Evolutionary conservation across 441 rosid genomes (phyloP).

Genomic region (Syzygium malaccense): DNA sequence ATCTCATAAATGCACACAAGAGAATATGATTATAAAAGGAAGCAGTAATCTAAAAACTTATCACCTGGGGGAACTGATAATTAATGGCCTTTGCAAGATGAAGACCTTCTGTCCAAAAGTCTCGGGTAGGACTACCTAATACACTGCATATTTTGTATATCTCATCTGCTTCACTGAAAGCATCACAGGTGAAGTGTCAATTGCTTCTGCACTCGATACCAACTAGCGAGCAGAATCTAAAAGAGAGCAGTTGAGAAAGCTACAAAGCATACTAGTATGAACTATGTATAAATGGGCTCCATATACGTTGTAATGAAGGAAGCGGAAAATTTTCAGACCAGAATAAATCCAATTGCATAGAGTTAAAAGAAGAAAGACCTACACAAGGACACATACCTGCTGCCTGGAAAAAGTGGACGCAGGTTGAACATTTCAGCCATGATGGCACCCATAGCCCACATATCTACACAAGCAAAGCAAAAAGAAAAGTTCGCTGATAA

Average conservation of each 20-base stretch:
- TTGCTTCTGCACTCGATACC: not conserved
- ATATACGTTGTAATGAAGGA: not conserved
- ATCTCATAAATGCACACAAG: not conserved
- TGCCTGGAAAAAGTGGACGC: constrained; percentile 92
- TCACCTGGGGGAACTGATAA: constrained; percentile 77
- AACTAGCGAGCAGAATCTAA: not conserved
- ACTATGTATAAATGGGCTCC: not conserved
- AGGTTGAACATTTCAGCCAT: constrained; percentile 80
- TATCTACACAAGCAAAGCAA: constrained; percentile 37
- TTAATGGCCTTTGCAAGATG: constrained; percentile 70
- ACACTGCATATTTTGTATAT: constrained; percentile 88
- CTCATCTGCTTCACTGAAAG: constrained; percentile 90
- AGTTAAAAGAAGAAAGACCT: not conserved
- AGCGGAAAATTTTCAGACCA: not conserved
- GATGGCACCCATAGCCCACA: constrained; percentile 99
- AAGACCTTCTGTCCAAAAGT: constrained; percentile 83
- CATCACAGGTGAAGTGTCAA: not conserved
- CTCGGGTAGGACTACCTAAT: constrained; percentile 72
- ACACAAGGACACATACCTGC: constrained; percentile 37
- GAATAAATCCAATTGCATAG: not conserved
- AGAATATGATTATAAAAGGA: not conserved
- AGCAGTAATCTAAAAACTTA: not conserved
- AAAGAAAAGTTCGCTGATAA: not conserved
- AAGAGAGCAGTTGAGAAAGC: not conserved
- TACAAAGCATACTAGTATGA: not conserved